These are phyloP conservation scores for Trichoderma virens DNA, from an alignment of 495 filamentous ascomycete species.

Conservation along the genomic window DNA sequence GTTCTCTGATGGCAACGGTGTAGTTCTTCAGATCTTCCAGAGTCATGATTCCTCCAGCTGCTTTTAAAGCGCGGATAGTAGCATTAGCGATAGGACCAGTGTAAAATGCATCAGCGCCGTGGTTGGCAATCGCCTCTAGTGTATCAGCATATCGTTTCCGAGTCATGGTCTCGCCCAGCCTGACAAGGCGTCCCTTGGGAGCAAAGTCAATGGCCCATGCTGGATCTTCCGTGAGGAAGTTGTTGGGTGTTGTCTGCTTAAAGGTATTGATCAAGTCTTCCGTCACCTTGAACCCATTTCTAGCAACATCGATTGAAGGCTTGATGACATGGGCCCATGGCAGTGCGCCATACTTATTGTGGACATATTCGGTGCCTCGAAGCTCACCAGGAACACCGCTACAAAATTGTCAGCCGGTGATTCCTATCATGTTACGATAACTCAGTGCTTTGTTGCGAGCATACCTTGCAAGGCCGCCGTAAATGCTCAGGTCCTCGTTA, in stretches of 20 bases:
- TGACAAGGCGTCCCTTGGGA: conserved; percentile 53
- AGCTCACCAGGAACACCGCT: conserved; percentile 74
- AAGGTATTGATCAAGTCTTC: conserved; percentile 60
- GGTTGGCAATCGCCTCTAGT: conserved; percentile 56
- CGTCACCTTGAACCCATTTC: conserved; percentile 58
- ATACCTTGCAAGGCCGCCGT: conserved; percentile 57
- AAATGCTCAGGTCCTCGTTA: conserved; percentile 31
- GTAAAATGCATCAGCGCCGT: conserved; percentile 68
- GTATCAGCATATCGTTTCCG: conserved; percentile 68
- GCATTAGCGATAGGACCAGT: conserved; percentile 59
- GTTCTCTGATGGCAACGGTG: conserved; percentile 50
- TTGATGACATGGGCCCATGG: conserved; percentile 59
- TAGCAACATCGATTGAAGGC: conserved; percentile 61
- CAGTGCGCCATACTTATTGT: conserved; percentile 61
- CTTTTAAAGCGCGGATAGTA: conserved; percentile 55
- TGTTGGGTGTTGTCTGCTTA: conserved; percentile 23
- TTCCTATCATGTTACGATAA: background rate
- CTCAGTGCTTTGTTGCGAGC: background rate
- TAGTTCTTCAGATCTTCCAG: conserved; percentile 66
- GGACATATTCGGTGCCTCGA: conserved; percentile 63
- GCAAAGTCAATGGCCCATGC: conserved; percentile 77
- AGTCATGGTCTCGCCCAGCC: conserved; percentile 62
- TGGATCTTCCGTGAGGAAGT: conserved; percentile 58
- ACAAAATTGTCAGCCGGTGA: conserved; percentile 14
- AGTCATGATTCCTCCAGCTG: conserved; percentile 66